These are phyloP conservation scores for Cyberlindnera bimundalis DNA, from an alignment of 805 yeast genomes.

Conservation along the genomic window DNA sequence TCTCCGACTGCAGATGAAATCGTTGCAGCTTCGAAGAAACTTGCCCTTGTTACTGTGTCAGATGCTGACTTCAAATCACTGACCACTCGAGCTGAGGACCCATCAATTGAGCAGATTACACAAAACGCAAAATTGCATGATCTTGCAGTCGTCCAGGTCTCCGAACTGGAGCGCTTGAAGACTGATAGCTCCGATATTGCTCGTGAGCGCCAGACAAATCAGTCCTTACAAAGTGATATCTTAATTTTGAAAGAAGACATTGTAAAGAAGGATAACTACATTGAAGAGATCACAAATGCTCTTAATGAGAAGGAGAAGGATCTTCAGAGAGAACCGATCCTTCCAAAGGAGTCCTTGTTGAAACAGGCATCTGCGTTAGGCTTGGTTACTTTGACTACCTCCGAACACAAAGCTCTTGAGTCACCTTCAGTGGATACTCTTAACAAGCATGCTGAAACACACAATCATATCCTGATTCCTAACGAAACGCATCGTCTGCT, in stretches of 20 bases:
- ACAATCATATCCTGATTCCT: slow-evolving; percentile 17
- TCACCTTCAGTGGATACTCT: slow-evolving; percentile 11
- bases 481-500: slow-evolving; percentile 9
- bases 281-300: slow-evolving; percentile 11
- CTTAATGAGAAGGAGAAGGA: slow-evolving; percentile 15
- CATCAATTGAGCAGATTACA: slow-evolving; percentile 26
- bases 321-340: slow-evolving; percentile 13
- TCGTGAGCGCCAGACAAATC: slow-evolving; percentile 5
- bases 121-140: slow-evolving; percentile 20
- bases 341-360: slow-evolving; percentile 14
- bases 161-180: slow-evolving; percentile 7
- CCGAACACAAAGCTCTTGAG: slow-evolving; percentile 11
- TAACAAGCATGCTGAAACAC: slow-evolving; percentile 10
- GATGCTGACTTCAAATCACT: slow-evolving; percentile 14
- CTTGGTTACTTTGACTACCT: slow-evolving; percentile 10
- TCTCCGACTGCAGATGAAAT: slow-evolving; percentile 22
- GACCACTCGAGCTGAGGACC: slow-evolving; percentile 21
- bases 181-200: slow-evolving; percentile 3
- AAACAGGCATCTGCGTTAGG: slow-evolving; percentile 16
- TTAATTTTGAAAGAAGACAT: slow-evolving; percentile 9
- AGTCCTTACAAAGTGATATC: slow-evolving; percentile 3
- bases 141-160: slow-evolving; percentile 14
- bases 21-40: not conserved
- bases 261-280: slow-evolving; percentile 14
- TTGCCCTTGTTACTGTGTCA: slow-evolving; percentile 11